These are phyloP conservation scores for Citrus maxima DNA, from an alignment of 345 rosid genomes.

Conservation along the genomic window DNA sequence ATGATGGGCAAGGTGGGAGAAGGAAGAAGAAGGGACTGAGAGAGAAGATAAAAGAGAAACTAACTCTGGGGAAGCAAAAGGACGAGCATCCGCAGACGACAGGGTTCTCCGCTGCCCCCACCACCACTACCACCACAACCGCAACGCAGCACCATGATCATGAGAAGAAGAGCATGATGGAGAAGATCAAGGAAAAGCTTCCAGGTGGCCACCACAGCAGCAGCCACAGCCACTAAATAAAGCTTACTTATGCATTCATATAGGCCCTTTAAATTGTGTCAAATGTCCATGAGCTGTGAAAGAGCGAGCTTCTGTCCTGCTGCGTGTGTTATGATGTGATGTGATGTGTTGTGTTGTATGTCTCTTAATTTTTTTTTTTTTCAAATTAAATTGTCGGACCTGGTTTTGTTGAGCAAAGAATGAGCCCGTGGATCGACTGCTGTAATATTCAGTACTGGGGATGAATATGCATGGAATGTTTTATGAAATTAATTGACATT, in stretches of 20 bases:
- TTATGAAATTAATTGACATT: neutral
- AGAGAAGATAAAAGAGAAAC: slow-evolving; percentile 71
- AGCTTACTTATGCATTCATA: no score
- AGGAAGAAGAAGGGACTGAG: slow-evolving; percentile 77
- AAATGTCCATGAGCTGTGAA: no score
- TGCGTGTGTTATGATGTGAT: no score
- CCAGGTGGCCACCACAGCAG: slow-evolving; percentile 56
- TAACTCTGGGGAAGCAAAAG: slow-evolving; percentile 39
- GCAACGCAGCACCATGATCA: slow-evolving; percentile 24
- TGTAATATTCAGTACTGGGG: neutral
- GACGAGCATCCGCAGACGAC: slow-evolving; percentile 33
- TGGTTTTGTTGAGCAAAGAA: neutral
- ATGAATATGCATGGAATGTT: neutral
- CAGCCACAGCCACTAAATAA: slow-evolving; percentile 11
- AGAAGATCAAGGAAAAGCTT: slow-evolving; percentile 77
- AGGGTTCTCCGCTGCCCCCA: neutral
- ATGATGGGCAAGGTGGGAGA: slow-evolving; percentile 77
- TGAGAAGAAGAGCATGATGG: slow-evolving; percentile 66
- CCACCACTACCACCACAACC: slow-evolving; percentile 13
- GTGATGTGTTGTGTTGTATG: no score
- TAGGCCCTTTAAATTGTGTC: no score
- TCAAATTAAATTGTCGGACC: no score
- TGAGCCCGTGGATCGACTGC: neutral
- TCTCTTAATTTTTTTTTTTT: no score
- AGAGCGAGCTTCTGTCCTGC: no score